Percentiles rank a stretch among this genome's conserved stretches.
phyloP scores from a whole-genome alignment of 2,329 filamentous ascomycete genomes.

The Neurospora crassa region DNA sequence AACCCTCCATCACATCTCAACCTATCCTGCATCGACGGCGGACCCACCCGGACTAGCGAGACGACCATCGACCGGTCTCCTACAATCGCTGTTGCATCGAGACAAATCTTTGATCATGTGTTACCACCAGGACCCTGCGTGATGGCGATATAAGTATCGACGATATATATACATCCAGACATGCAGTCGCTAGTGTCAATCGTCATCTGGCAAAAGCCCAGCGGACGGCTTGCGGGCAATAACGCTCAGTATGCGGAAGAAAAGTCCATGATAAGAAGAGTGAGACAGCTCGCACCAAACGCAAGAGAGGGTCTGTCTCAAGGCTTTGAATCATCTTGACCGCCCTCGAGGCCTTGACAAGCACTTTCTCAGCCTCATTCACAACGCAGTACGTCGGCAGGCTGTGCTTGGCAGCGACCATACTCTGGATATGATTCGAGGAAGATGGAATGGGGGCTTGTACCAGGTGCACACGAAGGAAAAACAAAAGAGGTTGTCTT shows the following conservation, averaged over 20 bases:
- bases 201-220: background rate
- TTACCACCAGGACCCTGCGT: background rate
- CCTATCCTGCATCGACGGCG: background rate
- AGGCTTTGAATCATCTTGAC: background rate
- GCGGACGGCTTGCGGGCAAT: background rate
- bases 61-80: background rate
- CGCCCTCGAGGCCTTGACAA: background rate
- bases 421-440: background rate
- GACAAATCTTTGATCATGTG: background rate
- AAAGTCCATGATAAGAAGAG: background rate
- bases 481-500: background rate
- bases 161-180: background rate
- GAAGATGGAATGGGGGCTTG: background rate
- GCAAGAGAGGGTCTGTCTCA: background rate
- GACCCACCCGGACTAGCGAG: background rate
- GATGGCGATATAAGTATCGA: background rate
- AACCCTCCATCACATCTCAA: background rate
- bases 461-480: background rate
- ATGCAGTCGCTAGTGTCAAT: background rate
- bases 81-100: background rate
- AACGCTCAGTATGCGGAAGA: background rate
- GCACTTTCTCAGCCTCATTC: background rate
- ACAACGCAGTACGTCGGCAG: background rate
- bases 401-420: background rate
- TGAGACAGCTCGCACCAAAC: background rate